These are phyloP conservation scores for Sporothrix dimorphospora DNA, from an alignment of 2,329 filamentous ascomycete species.

Conservation along the genomic window DNA sequence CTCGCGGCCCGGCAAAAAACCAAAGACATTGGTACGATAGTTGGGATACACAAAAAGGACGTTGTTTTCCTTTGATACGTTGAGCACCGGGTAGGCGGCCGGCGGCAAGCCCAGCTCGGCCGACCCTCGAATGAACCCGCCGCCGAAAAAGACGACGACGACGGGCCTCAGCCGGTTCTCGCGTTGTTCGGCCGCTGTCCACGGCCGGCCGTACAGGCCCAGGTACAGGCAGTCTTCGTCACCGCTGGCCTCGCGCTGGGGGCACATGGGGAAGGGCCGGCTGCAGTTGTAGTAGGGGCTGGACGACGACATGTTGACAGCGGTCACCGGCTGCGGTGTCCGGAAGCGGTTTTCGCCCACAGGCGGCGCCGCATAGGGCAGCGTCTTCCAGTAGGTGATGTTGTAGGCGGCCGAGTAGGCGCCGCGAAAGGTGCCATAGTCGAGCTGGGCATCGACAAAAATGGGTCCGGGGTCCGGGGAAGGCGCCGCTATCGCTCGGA, in stretches of 20 bases:
- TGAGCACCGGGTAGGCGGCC: slow-evolving; percentile 60
- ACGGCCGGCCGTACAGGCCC: slow-evolving; percentile 62
- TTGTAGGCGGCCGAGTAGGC: slow-evolving; percentile 56
- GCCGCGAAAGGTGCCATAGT: slow-evolving; percentile 58
- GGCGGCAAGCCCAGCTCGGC: slow-evolving; percentile 60
- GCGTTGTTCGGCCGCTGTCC: slow-evolving; percentile 40
- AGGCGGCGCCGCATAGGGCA: slow-evolving; percentile 64
- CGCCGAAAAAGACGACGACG: slow-evolving; percentile 63
- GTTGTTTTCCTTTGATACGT: slow-evolving; percentile 51
- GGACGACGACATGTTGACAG: slow-evolving; percentile 43
- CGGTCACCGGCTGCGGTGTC: slow-evolving; percentile 58
- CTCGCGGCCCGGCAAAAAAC: slow-evolving; percentile 55
- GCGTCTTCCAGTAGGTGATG: slow-evolving; percentile 62
- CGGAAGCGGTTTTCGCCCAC: slow-evolving; percentile 62
- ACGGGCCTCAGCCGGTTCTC: slow-evolving; percentile 56
- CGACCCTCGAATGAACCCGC: slow-evolving; percentile 62
- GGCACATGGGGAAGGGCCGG: slow-evolving; percentile 60
- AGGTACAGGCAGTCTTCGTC: slow-evolving; percentile 66
- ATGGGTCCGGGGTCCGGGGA: not conserved
- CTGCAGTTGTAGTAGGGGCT: slow-evolving; percentile 56
- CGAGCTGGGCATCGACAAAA: slow-evolving; percentile 38
- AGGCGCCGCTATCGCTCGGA: not conserved
- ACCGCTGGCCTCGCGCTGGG: slow-evolving; percentile 56
- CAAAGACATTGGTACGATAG: slow-evolving; percentile 61
- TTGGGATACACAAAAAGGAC: slow-evolving; percentile 52